These are phyloP conservation scores for Podosphaera fusca DNA, from an alignment of 2,329 filamentous ascomycete genomes.

Conservation along the genomic window DNA sequence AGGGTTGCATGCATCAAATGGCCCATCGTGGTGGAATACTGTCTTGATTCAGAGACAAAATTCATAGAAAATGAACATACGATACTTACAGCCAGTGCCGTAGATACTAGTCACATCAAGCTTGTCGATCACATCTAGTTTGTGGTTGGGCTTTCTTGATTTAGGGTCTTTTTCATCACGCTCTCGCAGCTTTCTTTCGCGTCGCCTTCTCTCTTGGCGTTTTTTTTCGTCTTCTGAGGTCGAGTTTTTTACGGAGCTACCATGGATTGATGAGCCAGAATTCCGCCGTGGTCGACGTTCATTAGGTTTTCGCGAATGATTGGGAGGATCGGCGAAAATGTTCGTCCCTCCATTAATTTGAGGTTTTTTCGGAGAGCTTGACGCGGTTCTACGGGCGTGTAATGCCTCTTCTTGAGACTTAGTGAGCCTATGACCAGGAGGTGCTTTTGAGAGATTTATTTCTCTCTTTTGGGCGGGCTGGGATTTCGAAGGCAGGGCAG, in stretches of 20 bases:
- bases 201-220: slow-evolving; percentile 29
- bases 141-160: slow-evolving; percentile 15
- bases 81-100: slow-evolving; percentile 58
- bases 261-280: slow-evolving; percentile 55
- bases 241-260: slow-evolving; percentile 29
- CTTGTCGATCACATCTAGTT: slow-evolving; percentile 83
- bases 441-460: slow-evolving; percentile 17
- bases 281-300: slow-evolving; percentile 38
- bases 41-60: slow-evolving; percentile 4
- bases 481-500: slow-evolving; percentile 3
- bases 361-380: slow-evolving; percentile 15
- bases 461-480: slow-evolving; percentile 18
- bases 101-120: slow-evolving; percentile 92
- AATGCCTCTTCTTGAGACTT: slow-evolving; percentile 44
- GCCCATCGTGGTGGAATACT: slow-evolving; percentile 96
- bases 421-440: slow-evolving; percentile 30
- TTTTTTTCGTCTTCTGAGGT: slow-evolving; percentile 34
- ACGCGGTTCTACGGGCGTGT: slow-evolving; percentile 24
- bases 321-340: slow-evolving; percentile 17
- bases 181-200: slow-evolving; percentile 22
- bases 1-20: slow-evolving; percentile 89
- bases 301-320: slow-evolving; percentile 16
- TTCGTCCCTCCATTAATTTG: slow-evolving; percentile 10
- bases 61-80: not conserved
- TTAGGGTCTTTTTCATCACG: slow-evolving; percentile 19